These are phyloP conservation scores for Inonotus hispidus DNA, from an alignment of 1,284 basidiomycete genomes.

Conservation along the genomic window DNA sequence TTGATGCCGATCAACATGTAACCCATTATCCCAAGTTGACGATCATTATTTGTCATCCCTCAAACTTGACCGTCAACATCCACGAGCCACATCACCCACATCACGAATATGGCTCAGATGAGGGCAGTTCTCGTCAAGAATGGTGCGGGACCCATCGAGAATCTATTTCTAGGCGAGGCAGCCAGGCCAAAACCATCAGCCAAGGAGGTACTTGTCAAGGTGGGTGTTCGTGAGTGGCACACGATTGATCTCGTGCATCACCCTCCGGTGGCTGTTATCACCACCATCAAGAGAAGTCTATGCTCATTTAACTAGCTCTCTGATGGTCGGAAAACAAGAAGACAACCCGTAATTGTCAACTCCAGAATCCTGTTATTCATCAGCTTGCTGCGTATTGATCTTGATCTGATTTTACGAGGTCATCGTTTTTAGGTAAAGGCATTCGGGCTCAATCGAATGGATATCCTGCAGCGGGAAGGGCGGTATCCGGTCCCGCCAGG, in stretches of 20 bases:
- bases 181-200: slow-evolving; percentile 51
- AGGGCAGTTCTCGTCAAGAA: slow-evolving; percentile 80
- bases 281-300: background rate
- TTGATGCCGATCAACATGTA: too few relatives aligned
- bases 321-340: background rate
- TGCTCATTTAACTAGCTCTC: background rate
- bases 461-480: slow-evolving; percentile 74
- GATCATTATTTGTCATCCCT: slow-evolving; percentile 3
- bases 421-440: slow-evolving; percentile 51
- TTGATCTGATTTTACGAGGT: background rate
- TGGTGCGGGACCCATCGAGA: slow-evolving; percentile 71
- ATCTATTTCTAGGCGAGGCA: slow-evolving; percentile 74
- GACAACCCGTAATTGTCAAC: background rate
- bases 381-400: background rate
- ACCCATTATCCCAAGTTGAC: too few relatives aligned
- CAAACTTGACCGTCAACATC: background rate
- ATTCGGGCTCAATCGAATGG: slow-evolving; percentile 89
- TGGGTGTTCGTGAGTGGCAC: slow-evolving; percentile 28
- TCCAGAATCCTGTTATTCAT: background rate
- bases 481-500: slow-evolving; percentile 77
- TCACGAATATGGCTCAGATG: slow-evolving; percentile 43
- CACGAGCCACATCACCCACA: background rate
- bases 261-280: too few relatives aligned
- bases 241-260: background rate
- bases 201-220: slow-evolving; percentile 75